Percentiles rank a stretch among this genome's conserved stretches.
Evolutionary conservation across 352 stramenopile genomes (phyloP).

Genomic region (Globisporangium barbulae): DNA sequence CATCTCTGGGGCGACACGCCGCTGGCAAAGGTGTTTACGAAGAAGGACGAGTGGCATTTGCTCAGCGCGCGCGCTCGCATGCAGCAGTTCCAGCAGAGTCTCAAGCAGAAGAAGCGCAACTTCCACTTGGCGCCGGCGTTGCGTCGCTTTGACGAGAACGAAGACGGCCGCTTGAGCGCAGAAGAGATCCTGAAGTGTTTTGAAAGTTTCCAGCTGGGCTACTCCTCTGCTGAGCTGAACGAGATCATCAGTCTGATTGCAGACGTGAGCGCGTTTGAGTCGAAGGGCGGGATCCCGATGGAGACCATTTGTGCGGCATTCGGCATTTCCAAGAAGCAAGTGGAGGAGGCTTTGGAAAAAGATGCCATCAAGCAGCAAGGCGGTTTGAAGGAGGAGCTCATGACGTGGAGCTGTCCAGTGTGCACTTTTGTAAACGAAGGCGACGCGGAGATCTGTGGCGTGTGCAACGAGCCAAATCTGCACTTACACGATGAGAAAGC

Average conservation of each 20-base stretch:
- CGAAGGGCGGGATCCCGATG: constrained; percentile 46
- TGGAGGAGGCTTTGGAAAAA: constrained; percentile 59
- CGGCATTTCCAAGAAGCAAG: constrained; percentile 44
- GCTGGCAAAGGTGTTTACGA: constrained; percentile 97
- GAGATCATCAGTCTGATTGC: constrained; percentile 81
- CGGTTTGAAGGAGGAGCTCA: constrained; percentile 17
- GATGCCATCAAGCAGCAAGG: constrained; percentile 19
- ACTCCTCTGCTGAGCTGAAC: constrained; percentile 75
- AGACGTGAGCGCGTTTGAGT: constrained; percentile 43
- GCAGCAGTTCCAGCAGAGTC: constrained; percentile 83
- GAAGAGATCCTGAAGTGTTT: constrained; percentile 84
- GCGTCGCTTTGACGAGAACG: constrained; percentile 71
- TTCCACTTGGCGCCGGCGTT: constrained; percentile 54
- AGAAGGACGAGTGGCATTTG: constrained; percentile 96
- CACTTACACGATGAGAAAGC: constrained; percentile 27
- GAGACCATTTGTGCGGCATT: constrained; percentile 76
- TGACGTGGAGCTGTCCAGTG: constrained; percentile 62
- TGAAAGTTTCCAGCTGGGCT: constrained; percentile 84
- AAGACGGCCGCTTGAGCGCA: constrained; percentile 50
- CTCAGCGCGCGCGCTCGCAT: constrained; percentile 72
- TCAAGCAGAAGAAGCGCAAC: constrained; percentile 56
- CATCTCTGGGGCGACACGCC: constrained; percentile 94
- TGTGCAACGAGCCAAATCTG: constrained; percentile 65
- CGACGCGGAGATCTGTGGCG: constrained; percentile 31
- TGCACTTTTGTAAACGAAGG: constrained; percentile 82